phyloP scores from a whole-genome alignment of 768 basidiomycete genomes.

The Leccinum boreale region DNA sequence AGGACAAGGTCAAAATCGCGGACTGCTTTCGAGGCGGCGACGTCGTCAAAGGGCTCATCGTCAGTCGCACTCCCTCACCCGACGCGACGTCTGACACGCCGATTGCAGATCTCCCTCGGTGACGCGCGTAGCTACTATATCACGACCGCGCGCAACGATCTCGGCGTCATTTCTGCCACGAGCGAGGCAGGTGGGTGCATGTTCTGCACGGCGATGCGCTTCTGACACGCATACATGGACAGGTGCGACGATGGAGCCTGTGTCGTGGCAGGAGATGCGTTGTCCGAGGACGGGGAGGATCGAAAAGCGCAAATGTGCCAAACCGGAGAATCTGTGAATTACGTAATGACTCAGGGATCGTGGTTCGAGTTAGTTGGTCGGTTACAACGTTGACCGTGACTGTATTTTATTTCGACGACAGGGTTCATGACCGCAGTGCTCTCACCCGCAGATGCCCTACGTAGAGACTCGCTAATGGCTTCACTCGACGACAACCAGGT shows the following conservation, averaged over 20 bases:
- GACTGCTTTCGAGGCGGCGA: slow-evolving; percentile 93
- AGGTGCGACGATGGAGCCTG: slow-evolving; percentile 82
- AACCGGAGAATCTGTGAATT: slow-evolving; percentile 62
- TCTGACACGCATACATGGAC: slow-evolving; percentile 4
- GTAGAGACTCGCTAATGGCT: slow-evolving; percentile 54
- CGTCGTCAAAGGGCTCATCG: slow-evolving; percentile 83
- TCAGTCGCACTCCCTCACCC: slow-evolving; percentile 36
- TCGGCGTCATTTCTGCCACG: slow-evolving; percentile 89
- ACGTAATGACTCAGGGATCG: slow-evolving; percentile 21
- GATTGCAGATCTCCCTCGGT: slow-evolving; percentile 77
- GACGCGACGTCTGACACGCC: slow-evolving; percentile 4
- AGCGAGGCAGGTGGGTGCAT: slow-evolving; percentile 60
- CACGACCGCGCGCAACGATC: slow-evolving; percentile 84
- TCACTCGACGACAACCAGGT: slow-evolving; percentile 64
- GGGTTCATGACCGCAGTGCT: slow-evolving; percentile 62
- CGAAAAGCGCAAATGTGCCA: slow-evolving; percentile 85
- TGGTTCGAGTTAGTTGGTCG: slow-evolving; percentile 6
- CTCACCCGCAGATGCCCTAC: slow-evolving; percentile 54
- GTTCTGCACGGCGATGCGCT: background rate
- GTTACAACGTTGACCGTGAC: slow-evolving; percentile 13
- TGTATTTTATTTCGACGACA: slow-evolving; percentile 15
- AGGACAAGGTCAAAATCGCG: slow-evolving; percentile 83
- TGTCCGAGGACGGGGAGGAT: slow-evolving; percentile 76
- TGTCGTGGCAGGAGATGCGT: slow-evolving; percentile 91
- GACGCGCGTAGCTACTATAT: slow-evolving; percentile 91